A percentile compares a stretch with the other conserved stretches of the same genome.
These are phyloP conservation scores for Cryptosporidium canis DNA, from an alignment of 169 alveolate species.

Conservation along the genomic window DNA sequence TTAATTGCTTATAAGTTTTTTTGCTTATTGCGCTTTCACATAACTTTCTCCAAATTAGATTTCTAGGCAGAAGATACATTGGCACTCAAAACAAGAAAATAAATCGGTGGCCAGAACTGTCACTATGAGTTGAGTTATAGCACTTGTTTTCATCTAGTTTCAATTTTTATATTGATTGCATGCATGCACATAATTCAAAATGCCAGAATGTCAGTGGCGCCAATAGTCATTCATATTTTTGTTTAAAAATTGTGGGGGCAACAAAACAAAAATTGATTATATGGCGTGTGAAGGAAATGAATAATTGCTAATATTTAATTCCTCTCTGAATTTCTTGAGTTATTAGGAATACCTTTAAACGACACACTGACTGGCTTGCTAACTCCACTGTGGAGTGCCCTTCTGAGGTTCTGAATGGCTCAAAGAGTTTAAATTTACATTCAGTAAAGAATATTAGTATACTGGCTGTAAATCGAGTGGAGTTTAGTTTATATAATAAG, in stretches of 20 bases:
- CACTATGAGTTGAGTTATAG: not conserved
- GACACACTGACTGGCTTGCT: not conserved
- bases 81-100: not conserved
- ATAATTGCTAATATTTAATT: not conserved
- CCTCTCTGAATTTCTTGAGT: not conserved
- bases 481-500: not conserved
- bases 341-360: not conserved
- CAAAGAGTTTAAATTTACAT: not conserved
- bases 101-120: not conserved
- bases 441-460: not conserved
- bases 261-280: not conserved
- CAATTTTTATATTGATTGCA: not conserved
- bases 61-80: not conserved
- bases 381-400: not conserved
- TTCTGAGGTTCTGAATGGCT: not conserved
- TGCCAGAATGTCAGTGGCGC: slow-evolving; percentile 71
- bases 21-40: not conserved
- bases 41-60: not conserved
- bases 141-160: not conserved
- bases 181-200: slow-evolving; percentile 40
- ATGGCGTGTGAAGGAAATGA: slow-evolving; percentile 59
- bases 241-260: slow-evolving; percentile 57
- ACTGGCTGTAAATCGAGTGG: not conserved
- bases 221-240: slow-evolving; percentile 42
- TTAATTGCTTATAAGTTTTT: not conserved